Evolutionary conservation across 2,329 filamentous ascomycete species (phyloP).

Genomic region (Fusarium heterosporum): DNA sequence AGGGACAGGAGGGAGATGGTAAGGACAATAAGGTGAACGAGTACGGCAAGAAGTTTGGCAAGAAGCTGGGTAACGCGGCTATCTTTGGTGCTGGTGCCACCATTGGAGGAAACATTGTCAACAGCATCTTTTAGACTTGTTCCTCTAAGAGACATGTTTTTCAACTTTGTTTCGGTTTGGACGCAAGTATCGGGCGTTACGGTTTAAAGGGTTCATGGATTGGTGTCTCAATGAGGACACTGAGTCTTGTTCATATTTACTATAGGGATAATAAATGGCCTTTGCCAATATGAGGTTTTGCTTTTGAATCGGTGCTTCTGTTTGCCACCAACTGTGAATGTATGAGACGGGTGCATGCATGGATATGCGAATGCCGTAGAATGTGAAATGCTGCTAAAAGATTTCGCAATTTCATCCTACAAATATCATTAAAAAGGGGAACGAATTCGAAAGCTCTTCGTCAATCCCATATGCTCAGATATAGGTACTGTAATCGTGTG

Average conservation of each 20-base stretch:
- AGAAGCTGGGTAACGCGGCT: conserved; percentile 84
- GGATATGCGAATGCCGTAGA: not conserved
- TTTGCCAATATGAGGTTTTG: not conserved
- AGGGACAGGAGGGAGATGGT: conserved; percentile 57
- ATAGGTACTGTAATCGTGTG: not conserved
- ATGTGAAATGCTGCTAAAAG: not conserved
- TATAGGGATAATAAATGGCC: not conserved
- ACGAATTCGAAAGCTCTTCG: not conserved
- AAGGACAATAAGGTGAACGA: conserved; percentile 78
- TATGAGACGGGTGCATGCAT: not conserved
- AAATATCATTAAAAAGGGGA: not conserved
- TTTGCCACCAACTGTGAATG: not conserved
- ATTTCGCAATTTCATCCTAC: not conserved
- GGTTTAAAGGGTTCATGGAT: conserved; percentile 21
- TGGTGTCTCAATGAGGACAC: conserved; percentile 8
- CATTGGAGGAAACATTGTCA: conserved; percentile 89
- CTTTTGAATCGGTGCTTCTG: too few species aligned
- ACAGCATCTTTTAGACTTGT: conserved; percentile 79
- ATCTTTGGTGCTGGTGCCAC: conserved; percentile 95
- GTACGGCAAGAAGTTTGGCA: conserved; percentile 93
- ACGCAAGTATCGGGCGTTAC: conserved; percentile 33
- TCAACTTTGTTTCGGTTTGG: conserved; percentile 1
- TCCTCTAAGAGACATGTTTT: not conserved
- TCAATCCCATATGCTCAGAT: not conserved
- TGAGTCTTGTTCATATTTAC: not conserved